Percentiles rank a stretch among this genome's conserved stretches.
These are phyloP conservation scores for Triadica sebifera DNA, from an alignment of 345 rosid genomes.

Conservation along the genomic window DNA sequence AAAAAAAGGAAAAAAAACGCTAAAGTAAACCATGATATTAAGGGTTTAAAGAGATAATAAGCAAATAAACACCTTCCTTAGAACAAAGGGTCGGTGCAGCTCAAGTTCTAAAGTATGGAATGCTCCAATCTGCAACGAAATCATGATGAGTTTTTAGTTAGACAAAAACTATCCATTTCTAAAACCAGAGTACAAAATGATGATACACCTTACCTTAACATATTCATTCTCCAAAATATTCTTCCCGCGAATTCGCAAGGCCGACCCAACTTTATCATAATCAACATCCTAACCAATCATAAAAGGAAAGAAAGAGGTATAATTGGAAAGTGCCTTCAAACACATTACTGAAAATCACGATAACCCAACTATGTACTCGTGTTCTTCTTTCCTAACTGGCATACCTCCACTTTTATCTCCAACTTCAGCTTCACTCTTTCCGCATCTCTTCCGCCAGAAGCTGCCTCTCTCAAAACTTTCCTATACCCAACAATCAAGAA, in stretches of 20 bases:
- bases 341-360: neutral
- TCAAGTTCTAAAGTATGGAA: conserved; percentile 88
- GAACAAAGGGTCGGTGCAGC: conserved; percentile 76
- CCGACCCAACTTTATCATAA: conserved; percentile 79
- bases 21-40: too few species aligned
- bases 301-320: neutral
- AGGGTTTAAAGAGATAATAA: neutral
- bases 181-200: conserved; percentile 2
- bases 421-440: conserved; percentile 78
- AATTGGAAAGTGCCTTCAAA: neutral
- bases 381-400: neutral
- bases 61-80: conserved; percentile 62
- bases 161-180: neutral
- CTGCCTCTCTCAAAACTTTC: conserved; percentile 73
- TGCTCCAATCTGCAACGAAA: conserved; percentile 71
- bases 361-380: neutral
- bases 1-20: too few species aligned
- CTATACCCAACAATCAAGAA: conserved; percentile 31
- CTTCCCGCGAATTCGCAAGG: conserved; percentile 84
- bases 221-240: conserved; percentile 76
- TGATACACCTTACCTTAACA: conserved; percentile 59
- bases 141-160: neutral
- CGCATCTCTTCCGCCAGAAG: conserved; percentile 82
- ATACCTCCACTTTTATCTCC: conserved; percentile 87
- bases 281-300: conserved; percentile 50